Base-by-base conservation (phyloP, 140 eudicot species). In the Cichorium intybus region DNA sequence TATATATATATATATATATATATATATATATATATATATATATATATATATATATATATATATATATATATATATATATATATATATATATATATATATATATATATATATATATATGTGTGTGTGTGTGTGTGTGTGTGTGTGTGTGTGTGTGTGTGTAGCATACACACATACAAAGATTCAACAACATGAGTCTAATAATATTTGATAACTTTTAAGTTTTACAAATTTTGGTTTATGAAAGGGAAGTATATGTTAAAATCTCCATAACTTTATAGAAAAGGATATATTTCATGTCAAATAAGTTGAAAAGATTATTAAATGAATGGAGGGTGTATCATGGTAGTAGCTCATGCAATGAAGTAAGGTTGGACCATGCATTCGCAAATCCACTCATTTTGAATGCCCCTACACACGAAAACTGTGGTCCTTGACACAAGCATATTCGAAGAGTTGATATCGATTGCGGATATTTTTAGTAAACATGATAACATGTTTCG, bases 361-460 rank as follows among this genome's bases (percentile, higher is more conserved):
- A 46, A 57, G 29, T 45, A 20, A 64, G 29, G 10, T 54, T 52
- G 24, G 37, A 73, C 66, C 53, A 45, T 24, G 16, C 22, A 55
- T 31, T 54, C 10, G 12, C 5, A 53, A 62, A 15, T 56, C 49
- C 29, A 22, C 51, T 35, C 28, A 29, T 11, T n/a, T 29, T 11
- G 45, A 63, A 63, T 6, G 17, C 41, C 31, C 63, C 41, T 27
- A 62, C 56, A 41, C 57, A 52, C 50, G 21, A 39, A 71, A 72
- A 15, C 20, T 16, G n/a, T 54, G 71, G 77, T 63, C 71, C 58
- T 53, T 72, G 51, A 49, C 18, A 55, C 22, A 29, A 33, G 72
- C 59, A 54, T 64, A 47, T 64, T 34, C 45, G 18, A 72, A 48
- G 41, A 26, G 64, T 74, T 49, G 14, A 17, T 59, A 67, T 47